Conservation (phyloP, 2,329 filamentous ascomycete genomes). For the Pyricularia grisea region DNA sequence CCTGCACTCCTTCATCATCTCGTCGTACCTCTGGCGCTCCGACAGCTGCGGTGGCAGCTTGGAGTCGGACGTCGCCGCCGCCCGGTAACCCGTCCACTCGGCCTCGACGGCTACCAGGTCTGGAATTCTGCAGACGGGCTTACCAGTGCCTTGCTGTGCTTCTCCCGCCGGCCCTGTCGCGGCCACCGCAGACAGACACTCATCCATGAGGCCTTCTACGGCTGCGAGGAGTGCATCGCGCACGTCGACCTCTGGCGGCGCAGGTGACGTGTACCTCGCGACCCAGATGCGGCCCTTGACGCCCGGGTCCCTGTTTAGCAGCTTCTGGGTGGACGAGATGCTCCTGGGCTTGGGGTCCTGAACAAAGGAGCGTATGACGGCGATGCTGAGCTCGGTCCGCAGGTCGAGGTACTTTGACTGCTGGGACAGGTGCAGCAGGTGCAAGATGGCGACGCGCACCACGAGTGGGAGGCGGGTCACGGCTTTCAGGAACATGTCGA, state of each 20-base stretch:
- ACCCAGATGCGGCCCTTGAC: slow-evolving; percentile 80
- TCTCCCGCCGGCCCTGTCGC: background rate
- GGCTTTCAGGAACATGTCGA: slow-evolving; percentile 19
- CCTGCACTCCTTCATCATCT: slow-evolving; percentile 59
- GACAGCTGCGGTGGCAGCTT: slow-evolving; percentile 40
- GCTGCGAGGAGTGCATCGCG: slow-evolving; percentile 48
- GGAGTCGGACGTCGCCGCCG: slow-evolving; percentile 37
- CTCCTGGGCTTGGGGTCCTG: slow-evolving; percentile 26
- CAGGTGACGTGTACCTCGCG: slow-evolving; percentile 55
- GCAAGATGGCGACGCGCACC: slow-evolving; percentile 50
- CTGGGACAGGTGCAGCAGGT: slow-evolving; percentile 58
- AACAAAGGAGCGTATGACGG: slow-evolving; percentile 60
- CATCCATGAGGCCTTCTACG: slow-evolving; percentile 38
- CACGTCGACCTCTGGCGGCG: slow-evolving; percentile 43
- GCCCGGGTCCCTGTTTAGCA: slow-evolving; percentile 52
- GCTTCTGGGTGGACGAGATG: slow-evolving; percentile 53
- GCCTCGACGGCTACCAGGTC: slow-evolving; percentile 50
- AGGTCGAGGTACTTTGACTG: slow-evolving; percentile 71
- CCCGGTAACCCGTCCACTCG: slow-evolving; percentile 68
- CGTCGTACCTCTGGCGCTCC: slow-evolving; percentile 55
- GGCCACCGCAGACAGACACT: background rate
- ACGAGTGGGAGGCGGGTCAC: slow-evolving; percentile 52
- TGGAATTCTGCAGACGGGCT: slow-evolving; percentile 29
- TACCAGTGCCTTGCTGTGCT: background rate
- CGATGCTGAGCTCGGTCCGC: slow-evolving; percentile 61